Base-by-base conservation (phyloP, 768 basidiomycete genomes). In the Galerina sulciceps region DNA sequence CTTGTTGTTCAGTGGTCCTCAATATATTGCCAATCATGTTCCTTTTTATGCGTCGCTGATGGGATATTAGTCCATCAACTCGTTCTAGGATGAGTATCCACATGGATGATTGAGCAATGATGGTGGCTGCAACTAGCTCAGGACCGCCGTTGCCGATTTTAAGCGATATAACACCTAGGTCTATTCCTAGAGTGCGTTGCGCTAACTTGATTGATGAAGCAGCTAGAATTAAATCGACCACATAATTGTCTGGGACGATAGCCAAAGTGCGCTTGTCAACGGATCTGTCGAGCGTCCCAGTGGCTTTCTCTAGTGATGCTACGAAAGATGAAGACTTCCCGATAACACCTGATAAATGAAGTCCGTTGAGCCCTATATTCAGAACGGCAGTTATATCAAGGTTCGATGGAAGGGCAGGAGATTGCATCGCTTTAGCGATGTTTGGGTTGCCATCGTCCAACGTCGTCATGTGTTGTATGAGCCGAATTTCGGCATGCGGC, bases 1-100 rank as follows among this genome's bases (percentile, higher is more conserved):
- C 73, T 31, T 81, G 73, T 26, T 75, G 73, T n/a, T 54, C 59
- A 31, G 87, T 85, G 51, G 74, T 74, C 57, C 73, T 68, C 50
- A 91, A 75, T 48, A 89, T 79, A 42, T 75, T 73, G 48, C 75
- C 73, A 18, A 88, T 72, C 17, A 82, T 70, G n/a, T 67, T 64
- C 52, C 71, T 75, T 43, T 75, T 75, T n/a, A 69, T 69, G 6
- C 67, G 61, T 71, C 69, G 40, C 20, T 48, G 50, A 55, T 53
- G 46, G 2, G 9, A 35, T 13, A 61, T 71, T 50, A 73, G 65
- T 10, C 65, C 58, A 17, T 65, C 64, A 69, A 55, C 67, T 47
- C 11, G 73, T 54, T 35, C 46, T 41, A 50, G 34, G 10, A 78
- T 61, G 20, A 74, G 69, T 14, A 59, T 56, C 6, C 61, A 60